A percentile compares a stretch with the other conserved stretches of the same genome.
These are phyloP conservation scores for Hanseniaspora guilliermondii DNA, from an alignment of 805 yeast genomes.

Conservation along the genomic window DNA sequence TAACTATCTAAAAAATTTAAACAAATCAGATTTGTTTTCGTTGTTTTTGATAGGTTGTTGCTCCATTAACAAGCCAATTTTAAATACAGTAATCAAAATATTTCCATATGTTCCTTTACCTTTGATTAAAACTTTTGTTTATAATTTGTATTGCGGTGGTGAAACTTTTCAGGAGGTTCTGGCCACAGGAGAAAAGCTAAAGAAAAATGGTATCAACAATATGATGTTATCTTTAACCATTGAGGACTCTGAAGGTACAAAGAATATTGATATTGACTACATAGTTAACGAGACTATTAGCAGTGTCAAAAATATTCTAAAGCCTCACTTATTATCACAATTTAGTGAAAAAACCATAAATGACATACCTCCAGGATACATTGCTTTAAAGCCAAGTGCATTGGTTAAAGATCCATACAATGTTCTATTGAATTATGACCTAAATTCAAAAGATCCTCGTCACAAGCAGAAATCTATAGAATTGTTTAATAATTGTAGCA, in stretches of 20 bases:
- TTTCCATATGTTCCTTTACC: conserved; percentile 69
- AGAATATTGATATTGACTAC: conserved; percentile 42
- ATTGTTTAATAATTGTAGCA: conserved; percentile 54
- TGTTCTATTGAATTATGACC: conserved; percentile 47
- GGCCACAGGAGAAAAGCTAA: conserved; percentile 54
- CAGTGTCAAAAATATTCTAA: conserved; percentile 55
- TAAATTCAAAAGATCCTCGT: conserved; percentile 32
- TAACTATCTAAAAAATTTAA: conserved; percentile 41
- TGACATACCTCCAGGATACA: conserved; percentile 76
- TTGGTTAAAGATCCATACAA: conserved; percentile 64
- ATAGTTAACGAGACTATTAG: conserved; percentile 52
- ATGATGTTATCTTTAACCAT: conserved; percentile 93
- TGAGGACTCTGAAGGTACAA: conserved; percentile 78
- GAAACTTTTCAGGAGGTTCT: conserved; percentile 59
- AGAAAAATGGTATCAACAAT: conserved; percentile 68
- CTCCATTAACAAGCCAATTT: conserved; percentile 50
- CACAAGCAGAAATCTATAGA: conserved; percentile 34
- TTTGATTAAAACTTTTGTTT: conserved; percentile 58
- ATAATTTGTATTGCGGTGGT: conserved; percentile 84
- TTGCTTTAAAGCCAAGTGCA: conserved; percentile 90
- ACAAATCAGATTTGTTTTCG: conserved; percentile 45
- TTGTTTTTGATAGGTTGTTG: conserved; percentile 58
- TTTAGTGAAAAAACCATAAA: conserved; percentile 41
- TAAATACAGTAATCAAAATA: conserved; percentile 46
- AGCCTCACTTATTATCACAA: conserved; percentile 57